phyloP scores from a whole-genome alignment of 495 filamentous ascomycete genomes.

The Daldinia bambusicola region DNA sequence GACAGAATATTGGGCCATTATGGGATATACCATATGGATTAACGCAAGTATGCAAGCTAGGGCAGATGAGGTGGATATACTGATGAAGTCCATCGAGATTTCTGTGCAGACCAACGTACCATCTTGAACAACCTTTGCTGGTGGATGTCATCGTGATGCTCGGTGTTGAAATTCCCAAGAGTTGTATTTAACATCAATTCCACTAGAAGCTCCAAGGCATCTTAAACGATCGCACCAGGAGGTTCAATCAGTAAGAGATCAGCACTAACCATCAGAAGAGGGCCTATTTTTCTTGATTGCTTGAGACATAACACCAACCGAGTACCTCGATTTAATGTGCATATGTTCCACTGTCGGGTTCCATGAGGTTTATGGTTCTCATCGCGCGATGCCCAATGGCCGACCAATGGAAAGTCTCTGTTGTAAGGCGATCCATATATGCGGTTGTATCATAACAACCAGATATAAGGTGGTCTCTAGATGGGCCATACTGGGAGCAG shows the following conservation, averaged over 20 bases:
- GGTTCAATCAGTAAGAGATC: background rate
- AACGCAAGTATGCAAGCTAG: constrained; percentile 18
- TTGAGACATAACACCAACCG: constrained; percentile 11
- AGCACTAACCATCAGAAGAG: background rate
- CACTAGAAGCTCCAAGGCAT: background rate
- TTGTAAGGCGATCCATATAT: background rate
- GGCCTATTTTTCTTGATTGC: background rate
- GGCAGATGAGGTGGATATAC: constrained; percentile 12
- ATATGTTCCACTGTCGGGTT: constrained; percentile 2
- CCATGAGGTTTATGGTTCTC: constrained; percentile 9
- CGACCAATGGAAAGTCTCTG: background rate
- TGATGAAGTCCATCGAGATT: constrained; percentile 6
- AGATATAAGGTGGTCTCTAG: background rate
- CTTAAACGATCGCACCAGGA: background rate
- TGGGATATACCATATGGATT: constrained; percentile 19
- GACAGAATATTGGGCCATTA: constrained; percentile 10
- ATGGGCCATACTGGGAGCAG: background rate
- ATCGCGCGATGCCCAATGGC: background rate
- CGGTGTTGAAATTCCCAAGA: background rate
- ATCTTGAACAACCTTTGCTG: constrained; percentile 6
- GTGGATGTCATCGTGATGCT: background rate
- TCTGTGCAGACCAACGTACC: constrained; percentile 9
- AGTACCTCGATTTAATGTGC: background rate
- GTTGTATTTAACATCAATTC: background rate
- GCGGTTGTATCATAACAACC: constrained; percentile 3